Conservation (phyloP, 139 green algal genomes). For the Pleodorina starrii region DNA sequence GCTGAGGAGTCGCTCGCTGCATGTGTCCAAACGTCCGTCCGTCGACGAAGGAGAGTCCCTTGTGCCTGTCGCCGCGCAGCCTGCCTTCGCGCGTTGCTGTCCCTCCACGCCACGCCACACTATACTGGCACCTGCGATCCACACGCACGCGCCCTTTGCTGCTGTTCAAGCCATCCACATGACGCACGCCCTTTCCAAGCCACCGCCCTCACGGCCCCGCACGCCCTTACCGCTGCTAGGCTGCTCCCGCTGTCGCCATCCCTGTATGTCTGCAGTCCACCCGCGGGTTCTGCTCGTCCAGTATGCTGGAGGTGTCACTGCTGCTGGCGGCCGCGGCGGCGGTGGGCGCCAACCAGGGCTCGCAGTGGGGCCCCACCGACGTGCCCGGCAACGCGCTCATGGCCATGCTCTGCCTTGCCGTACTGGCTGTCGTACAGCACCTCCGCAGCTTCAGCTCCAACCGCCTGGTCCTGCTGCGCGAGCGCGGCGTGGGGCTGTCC, state of each 20-base stretch:
- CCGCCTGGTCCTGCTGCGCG: conserved; percentile 39
- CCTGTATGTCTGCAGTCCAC: not conserved
- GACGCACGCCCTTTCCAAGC: not conserved
- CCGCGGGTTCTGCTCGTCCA: not conserved
- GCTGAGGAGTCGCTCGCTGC: too few relatives aligned
- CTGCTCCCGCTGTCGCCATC: too few relatives aligned
- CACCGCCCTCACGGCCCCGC: not conserved
- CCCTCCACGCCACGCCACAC: not conserved
- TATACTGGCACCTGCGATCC: not conserved
- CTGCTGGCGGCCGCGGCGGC: conserved; percentile 9
- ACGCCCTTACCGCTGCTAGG: not conserved
- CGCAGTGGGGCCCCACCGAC: not conserved
- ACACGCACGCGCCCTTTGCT: not conserved
- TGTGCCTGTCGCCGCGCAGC: too few relatives aligned
- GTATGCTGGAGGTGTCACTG: not conserved
- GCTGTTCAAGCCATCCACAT: not conserved
- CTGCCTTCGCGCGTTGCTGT: too few relatives aligned
- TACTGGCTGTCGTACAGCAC: conserved; percentile 41
- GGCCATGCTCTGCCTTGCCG: conserved; percentile 23
- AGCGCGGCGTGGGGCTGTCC: conserved; percentile 46
- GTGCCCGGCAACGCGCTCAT: conserved; percentile 24
- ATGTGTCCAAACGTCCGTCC: too few relatives aligned
- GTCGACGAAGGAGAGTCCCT: too few relatives aligned
- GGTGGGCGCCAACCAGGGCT: conserved; percentile 15
- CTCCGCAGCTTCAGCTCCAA: not conserved